Base-by-base conservation (phyloP, 2,329 filamentous ascomycete species). In the Fonsecaea erecta region DNA sequence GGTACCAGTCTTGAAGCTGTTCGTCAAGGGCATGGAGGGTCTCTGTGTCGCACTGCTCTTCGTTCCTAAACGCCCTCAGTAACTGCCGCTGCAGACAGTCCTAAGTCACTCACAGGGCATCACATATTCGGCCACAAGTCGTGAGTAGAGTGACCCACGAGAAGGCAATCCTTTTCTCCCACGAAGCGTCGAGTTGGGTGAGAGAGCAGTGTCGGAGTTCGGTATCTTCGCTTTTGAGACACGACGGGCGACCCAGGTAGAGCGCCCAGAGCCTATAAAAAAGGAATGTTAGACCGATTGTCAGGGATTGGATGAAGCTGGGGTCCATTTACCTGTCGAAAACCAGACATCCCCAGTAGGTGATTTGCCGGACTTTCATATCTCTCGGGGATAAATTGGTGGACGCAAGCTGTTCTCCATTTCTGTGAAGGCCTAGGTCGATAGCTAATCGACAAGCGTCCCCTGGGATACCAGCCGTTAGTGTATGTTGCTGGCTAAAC, bases 191-290 rank as follows among this genome's bases (percentile, higher is more conserved):
- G 24, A 48, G 30, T 9, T 24, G 21, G 34, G 34, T 52, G 28
- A 24, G 52, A 18, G 21, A 32, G 18, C 12, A 32, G 32, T 21
- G 26, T 32, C 54, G 56, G 59, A 52, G 54, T 21, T 60, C 48
- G 26, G 51, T 52, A 40, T 65, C 65, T 16, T 68, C 66, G n/a
- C 60, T 43, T 7, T 52, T 55, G 21, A 70, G 54, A 40, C 63
- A 70, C 35, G 40, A 64, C 16, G 63, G 53, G 26, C 68, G 68
- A 8, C 68, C 68, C n/a, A 70, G 68, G 56, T 70, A 70, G 6
- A 70, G 60, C 7, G 51, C 60, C 68, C 68, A 70, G 30, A 63
- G 60, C 35, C 43, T 48, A 24, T 21, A 18, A 48, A 2, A 48
- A 48, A 21, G 16, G 4, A 24, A 11, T 48, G 43, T 48, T 24